phyloP scores from a whole-genome alignment of 208 protist genomes.

The Leishmania braziliensis region DNA sequence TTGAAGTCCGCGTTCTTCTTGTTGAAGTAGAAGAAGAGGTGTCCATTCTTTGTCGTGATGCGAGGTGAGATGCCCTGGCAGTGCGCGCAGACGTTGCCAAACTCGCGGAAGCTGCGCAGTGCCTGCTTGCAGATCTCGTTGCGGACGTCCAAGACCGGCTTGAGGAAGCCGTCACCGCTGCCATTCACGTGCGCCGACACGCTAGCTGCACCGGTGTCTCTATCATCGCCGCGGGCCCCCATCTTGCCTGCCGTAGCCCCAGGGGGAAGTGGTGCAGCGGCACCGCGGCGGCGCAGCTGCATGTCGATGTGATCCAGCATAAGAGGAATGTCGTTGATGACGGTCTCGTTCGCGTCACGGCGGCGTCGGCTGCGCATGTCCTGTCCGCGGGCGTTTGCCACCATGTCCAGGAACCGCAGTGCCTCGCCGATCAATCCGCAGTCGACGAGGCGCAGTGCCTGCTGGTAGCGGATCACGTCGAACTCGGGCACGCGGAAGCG shows the following conservation, averaged over 20 bases:
- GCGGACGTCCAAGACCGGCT: conserved; percentile 68
- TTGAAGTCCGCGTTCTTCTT: conserved; percentile 65
- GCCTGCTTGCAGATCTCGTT: conserved; percentile 77
- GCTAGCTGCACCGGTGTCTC: neutral
- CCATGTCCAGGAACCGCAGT: conserved; percentile 77
- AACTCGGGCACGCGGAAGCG: conserved; percentile 73
- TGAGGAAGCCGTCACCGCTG: conserved; percentile 15
- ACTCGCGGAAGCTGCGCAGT: conserved; percentile 64
- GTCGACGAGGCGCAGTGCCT: conserved; percentile 79
- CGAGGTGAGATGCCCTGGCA: conserved; percentile 75
- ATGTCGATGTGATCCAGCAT: conserved; percentile 67
- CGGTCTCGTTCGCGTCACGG: conserved; percentile 66
- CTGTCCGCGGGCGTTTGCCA: conserved; percentile 61
- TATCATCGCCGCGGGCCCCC: neutral
- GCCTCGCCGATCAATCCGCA: conserved; percentile 75
- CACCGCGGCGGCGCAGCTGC: conserved; percentile 41
- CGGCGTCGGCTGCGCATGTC: conserved; percentile 45
- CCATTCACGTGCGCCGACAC: neutral
- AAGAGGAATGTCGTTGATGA: conserved; percentile 64
- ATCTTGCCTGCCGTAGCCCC: neutral
- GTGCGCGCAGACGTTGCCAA: conserved; percentile 66
- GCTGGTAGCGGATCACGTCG: conserved; percentile 82
- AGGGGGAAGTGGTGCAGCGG: neutral
- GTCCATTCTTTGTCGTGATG: conserved; percentile 74
- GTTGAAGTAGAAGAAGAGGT: conserved; percentile 88